Evolutionary conservation across 2,329 filamentous ascomycete genomes (phyloP), one percentile per base, ranked within the genome.

Genomic region (Phialocephala subalpina): DNA sequence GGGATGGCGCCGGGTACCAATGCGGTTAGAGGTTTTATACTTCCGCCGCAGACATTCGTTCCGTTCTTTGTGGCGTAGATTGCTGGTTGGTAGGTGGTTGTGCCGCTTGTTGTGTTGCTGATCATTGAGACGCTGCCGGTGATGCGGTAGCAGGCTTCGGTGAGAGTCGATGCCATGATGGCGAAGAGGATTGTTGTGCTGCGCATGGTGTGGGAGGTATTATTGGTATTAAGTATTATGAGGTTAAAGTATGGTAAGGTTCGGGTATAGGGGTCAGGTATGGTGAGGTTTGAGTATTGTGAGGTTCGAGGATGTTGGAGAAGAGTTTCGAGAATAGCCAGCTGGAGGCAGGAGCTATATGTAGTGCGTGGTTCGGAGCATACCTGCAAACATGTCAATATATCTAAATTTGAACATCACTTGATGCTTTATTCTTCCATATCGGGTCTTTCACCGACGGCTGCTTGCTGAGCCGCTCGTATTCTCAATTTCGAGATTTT

Each of bases 1-100:
- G 65, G 65, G 36, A 67, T 58, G 4, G 57, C 65, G n/a, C 65
- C 65, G 14, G 65, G 61, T 18, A 59, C 35, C 35, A 67, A 67
- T 38, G 63, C 35, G 49, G 40, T 60, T 8, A 58, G 36, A 33
- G 64, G 61, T 3, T 38, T 38, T 18, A 36, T 52, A 29, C 57
- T 42, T 14, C 65, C 65, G 40, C 61, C 42, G 53, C 65, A 67
- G 14, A 64, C 38, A 14, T 22, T 29, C 11, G 25, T 33, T n/a
- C 47, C 53, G 45, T 58, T 52, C 27, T 58, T 58, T 20, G 57
- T 42, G 29, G 64, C 56, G 52, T 49, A 64, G 36, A 67, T 67
- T 12, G 33, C 25, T 18, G 65, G 65, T 7, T 61, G 55, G 58
- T 64, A 67, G 49, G 52, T 60, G 9, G 65, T 64, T n/a, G 12